phyloP scores from a whole-genome alignment of 805 yeast species.

The Hanseniaspora valbyensis region DNA sequence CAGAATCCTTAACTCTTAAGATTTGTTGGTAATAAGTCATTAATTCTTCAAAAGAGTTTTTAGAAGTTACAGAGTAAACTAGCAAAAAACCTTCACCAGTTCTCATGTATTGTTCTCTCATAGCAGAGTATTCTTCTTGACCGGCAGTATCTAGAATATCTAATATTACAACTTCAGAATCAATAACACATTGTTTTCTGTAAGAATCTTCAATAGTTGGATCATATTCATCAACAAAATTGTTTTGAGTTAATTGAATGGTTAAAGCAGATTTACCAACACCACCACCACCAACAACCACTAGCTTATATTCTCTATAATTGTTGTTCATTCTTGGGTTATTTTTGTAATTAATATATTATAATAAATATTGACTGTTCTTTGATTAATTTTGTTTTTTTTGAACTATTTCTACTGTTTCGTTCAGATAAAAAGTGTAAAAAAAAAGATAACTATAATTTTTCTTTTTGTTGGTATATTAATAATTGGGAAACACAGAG shows the following conservation, averaged over 20 bases:
- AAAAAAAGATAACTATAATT: no score
- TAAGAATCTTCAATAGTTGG: conserved; percentile 93
- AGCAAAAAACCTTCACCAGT: conserved; percentile 89
- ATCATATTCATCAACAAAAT: conserved; percentile 94
- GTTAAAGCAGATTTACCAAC: conserved; percentile 97
- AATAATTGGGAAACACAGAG: no score
- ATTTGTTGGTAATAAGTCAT: conserved; percentile 71
- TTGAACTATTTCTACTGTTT: no score
- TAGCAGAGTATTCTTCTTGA: conserved; percentile 90
- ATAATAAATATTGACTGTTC: no score
- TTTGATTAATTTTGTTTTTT: no score
- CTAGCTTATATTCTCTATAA: conserved; percentile 75
- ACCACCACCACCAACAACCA: conserved; percentile 97
- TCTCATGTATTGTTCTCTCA: conserved; percentile 90
- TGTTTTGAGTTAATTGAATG: conserved; percentile 86
- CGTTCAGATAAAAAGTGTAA: no score
- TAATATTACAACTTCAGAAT: conserved; percentile 60
- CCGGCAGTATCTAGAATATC: conserved; percentile 98
- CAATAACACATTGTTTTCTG: conserved; percentile 77
- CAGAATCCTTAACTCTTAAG: conserved; percentile 62
- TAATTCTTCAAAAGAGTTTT: conserved; percentile 76
- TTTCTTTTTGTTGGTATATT: no score
- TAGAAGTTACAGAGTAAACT: conserved; percentile 79
- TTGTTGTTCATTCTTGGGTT: conserved; percentile 20
- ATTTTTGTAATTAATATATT: no score